These are phyloP conservation scores for Massarina eburnea DNA, from an alignment of 2,329 filamentous ascomycete genomes.

Conservation along the genomic window DNA sequence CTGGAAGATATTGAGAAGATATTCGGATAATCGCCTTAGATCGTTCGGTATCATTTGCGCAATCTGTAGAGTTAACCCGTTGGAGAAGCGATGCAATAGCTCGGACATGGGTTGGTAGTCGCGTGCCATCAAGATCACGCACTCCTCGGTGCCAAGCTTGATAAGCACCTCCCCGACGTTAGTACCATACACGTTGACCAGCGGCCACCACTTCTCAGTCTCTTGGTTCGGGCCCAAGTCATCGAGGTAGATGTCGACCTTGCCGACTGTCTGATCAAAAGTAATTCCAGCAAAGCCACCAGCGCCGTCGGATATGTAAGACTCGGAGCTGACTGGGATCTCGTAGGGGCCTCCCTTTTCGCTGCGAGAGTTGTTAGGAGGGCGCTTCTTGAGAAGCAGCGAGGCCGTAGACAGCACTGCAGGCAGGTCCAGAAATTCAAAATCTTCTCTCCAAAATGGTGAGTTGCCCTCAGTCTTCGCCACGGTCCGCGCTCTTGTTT, in stretches of 20 bases:
- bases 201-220: conserved; percentile 81
- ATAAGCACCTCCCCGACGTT: conserved; percentile 81
- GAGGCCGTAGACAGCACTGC: conserved; percentile 68
- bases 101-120: conserved; percentile 85
- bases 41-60: conserved; percentile 76
- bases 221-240: conserved; percentile 76
- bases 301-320: conserved; percentile 38
- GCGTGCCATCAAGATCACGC: conserved; percentile 81
- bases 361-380: conserved; percentile 41
- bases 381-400: conserved; percentile 68
- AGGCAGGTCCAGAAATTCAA: conserved; percentile 74
- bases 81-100: conserved; percentile 80
- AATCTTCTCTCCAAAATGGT: conserved; percentile 82
- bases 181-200: conserved; percentile 75
- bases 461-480: conserved; percentile 70
- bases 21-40: conserved; percentile 78
- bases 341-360: conserved; percentile 45
- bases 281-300: conserved; percentile 49
- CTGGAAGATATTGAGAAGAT: conserved; percentile 92
- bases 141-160: conserved; percentile 80
- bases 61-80: conserved; percentile 82
- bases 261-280: conserved; percentile 60
- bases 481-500: conserved; percentile 74
- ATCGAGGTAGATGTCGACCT: conserved; percentile 80
- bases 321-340: conserved; percentile 25